Conservation (phyloP, 2,329 filamentous ascomycete genomes). For the Biscogniauxia sp. region DNA sequence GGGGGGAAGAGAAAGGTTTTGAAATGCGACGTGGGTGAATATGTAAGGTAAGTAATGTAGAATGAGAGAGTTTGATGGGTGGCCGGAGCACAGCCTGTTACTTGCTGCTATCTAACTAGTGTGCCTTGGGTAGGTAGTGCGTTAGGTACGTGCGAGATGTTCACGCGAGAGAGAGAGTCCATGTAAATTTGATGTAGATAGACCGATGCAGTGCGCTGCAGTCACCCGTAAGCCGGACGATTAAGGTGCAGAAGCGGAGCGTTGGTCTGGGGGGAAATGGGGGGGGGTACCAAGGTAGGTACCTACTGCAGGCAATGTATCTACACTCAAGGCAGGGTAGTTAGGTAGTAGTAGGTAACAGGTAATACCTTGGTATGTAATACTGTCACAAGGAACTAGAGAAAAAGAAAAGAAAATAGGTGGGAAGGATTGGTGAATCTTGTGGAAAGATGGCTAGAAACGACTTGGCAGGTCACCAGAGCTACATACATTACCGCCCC, state of each 20-base stretch:
- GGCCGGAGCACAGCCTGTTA: background rate
- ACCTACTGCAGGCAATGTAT: background rate
- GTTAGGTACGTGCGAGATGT: background rate
- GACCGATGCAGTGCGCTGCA: background rate
- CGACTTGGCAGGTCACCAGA: no score
- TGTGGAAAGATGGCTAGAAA: background rate
- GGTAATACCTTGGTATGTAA: no score
- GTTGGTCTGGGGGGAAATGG: background rate
- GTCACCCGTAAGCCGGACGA: background rate
- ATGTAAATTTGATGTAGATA: background rate
- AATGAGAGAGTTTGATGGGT: background rate
- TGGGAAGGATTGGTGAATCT: background rate
- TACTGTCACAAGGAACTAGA: no score
- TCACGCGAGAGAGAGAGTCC: background rate
- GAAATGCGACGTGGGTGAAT: background rate
- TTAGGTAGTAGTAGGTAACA: no score
- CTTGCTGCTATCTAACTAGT: background rate
- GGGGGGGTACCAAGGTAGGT: background rate
- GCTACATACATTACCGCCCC: no score
- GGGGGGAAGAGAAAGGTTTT: background rate
- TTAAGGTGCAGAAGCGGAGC: background rate
- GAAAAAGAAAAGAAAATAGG: background rate
- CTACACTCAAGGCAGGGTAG: no score
- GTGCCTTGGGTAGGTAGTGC: no score
- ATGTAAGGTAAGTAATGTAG: background rate